Evolutionary conservation across 805 yeast genomes (phyloP).

Genomic region (Nakazawaea holstii): DNA sequence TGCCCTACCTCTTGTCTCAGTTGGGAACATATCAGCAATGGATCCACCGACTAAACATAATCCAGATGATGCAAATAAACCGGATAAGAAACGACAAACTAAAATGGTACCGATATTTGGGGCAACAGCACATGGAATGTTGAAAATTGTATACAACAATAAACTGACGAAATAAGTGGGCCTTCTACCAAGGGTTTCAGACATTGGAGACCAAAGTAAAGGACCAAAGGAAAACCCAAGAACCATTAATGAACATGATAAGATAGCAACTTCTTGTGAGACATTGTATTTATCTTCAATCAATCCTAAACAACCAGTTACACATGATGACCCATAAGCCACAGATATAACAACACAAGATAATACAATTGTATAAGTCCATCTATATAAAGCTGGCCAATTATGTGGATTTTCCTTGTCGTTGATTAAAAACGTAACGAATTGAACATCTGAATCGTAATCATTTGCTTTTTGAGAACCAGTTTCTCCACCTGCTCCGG

Average conservation of each 20-base stretch:
- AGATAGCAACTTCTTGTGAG: constrained; percentile 69
- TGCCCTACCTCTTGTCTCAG: constrained; percentile 78
- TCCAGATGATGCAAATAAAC: constrained; percentile 81
- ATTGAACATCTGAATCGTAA: constrained; percentile 65
- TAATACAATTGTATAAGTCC: constrained; percentile 64
- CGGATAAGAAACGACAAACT: constrained; percentile 82
- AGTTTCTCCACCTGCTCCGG: constrained; percentile 19
- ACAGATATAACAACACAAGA: constrained; percentile 79
- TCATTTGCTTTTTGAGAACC: constrained; percentile 23
- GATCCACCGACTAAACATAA: constrained; percentile 87
- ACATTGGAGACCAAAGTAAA: constrained; percentile 80
- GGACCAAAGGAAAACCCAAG: constrained; percentile 87
- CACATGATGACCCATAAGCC: constrained; percentile 90
- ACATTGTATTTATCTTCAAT: constrained; percentile 65
- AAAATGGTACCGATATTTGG: constrained; percentile 77
- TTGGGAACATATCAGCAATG: constrained; percentile 82
- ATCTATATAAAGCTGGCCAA: constrained; percentile 55
- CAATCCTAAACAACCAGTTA: constrained; percentile 77
- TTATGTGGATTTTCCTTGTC: constrained; percentile 92
- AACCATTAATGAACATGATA: constrained; percentile 84
- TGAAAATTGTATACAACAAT: constrained; percentile 68
- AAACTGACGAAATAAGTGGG: constrained; percentile 78
- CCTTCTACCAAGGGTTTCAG: constrained; percentile 82
- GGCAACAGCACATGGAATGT: constrained; percentile 82
- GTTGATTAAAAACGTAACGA: constrained; percentile 71